Evolutionary conservation across 1,284 basidiomycete genomes (phyloP), one percentile per base, ranked within the genome.

Genomic region (Wolfiporia cocos): DNA sequence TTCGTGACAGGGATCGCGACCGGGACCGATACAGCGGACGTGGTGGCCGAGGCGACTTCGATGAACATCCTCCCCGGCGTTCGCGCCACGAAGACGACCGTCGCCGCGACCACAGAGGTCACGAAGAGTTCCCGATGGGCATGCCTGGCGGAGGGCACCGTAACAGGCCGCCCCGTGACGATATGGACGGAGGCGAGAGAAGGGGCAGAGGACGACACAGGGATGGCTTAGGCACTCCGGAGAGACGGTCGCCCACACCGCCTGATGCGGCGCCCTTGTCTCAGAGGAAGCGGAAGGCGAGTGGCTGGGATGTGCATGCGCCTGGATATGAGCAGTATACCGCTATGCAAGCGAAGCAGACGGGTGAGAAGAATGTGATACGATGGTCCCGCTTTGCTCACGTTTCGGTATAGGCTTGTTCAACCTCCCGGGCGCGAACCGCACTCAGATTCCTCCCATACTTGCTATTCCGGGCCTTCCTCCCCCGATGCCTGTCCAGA

Each of bases 311-410:
- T 65, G 86, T 96, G 20, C 85, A 90, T 61, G 91, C 95, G 10
- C 87, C 89, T 11, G 94, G 94, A 17, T 99, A 96, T 53, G 94
- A 98, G 58, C 87, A 90, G 54, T 92, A 97, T 55, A 86, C 85
- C 2, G 92, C 94, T 12, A 77, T 93, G 71, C 92, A 97, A 60
- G 95, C 95, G 19, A 99, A 99, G 65, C 89, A 93, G 65, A 97
- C 94, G 41, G 93, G 92, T 91, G 54, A 51, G 76, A 35, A 9
- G 26, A 28, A 28, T 28, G 26, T 14, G 26, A 28, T 28, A 28
- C 17, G 20, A 19, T 19, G 34, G 14, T 28, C 9, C 7, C 7
- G 26, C 26, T 28, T 14, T 28, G 26, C 26, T 14, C 18, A 20
- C 6, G 34, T 9, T 4, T 35, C n/a, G n/a, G n/a, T n/a, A n/a